Evolutionary conservation across 306 rosid genomes (phyloP).

Genomic region (Sesbania bispinosa): DNA sequence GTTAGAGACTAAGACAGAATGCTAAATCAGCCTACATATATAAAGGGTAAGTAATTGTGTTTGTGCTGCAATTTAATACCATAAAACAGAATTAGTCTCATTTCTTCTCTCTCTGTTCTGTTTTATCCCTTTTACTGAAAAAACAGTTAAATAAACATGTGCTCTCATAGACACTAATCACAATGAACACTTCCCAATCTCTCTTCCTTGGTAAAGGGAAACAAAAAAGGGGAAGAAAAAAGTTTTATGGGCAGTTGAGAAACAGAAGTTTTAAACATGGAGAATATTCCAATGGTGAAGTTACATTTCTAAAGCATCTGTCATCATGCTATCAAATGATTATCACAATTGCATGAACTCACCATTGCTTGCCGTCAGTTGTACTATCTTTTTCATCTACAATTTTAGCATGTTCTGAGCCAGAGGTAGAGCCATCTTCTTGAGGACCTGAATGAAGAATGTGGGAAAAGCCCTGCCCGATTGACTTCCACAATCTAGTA

Average conservation of each 20-base stretch:
- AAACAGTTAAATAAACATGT: background rate
- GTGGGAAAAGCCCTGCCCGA: slow-evolving; percentile 62
- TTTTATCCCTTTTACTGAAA: background rate
- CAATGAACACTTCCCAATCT: background rate
- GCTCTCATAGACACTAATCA: background rate
- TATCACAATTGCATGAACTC: slow-evolving; percentile 1
- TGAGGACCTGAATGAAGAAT: slow-evolving; percentile 61
- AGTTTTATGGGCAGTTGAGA: background rate
- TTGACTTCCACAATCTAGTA: slow-evolving; percentile 65
- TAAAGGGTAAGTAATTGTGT: background rate
- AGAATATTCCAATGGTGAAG: background rate
- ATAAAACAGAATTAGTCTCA: background rate
- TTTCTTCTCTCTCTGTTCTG: background rate
- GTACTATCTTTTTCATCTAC: slow-evolving; percentile 27
- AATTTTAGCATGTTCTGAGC: slow-evolving; percentile 34
- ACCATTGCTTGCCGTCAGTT: slow-evolving; percentile 35
- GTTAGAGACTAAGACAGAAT: background rate
- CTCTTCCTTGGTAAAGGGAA: background rate
- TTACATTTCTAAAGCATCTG: background rate
- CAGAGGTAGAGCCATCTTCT: slow-evolving; percentile 40
- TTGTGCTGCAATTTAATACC: background rate
- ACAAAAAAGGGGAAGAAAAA: background rate
- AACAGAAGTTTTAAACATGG: background rate
- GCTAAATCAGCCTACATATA: background rate
- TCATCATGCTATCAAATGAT: background rate